Conservation (phyloP, 176 grass and related monocot species). For the Melocanna baccifera region DNA sequence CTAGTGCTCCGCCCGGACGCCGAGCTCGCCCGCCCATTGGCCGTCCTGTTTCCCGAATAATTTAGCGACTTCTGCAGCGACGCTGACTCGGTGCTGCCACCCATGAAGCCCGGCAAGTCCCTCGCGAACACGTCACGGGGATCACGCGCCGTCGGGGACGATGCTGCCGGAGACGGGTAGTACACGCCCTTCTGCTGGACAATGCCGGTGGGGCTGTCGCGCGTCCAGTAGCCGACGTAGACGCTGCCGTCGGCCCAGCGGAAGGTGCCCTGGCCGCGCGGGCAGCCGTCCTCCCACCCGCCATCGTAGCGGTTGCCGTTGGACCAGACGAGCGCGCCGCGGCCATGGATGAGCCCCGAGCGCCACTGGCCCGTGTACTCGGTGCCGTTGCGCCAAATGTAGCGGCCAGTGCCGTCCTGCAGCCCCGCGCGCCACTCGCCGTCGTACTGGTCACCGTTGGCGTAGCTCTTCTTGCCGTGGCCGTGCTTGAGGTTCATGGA, state of each 20-base stretch:
- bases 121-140: constrained; percentile 70
- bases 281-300: constrained; percentile 80
- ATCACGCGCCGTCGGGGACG: constrained; percentile 63
- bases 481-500: constrained; percentile 95
- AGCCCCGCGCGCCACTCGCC: constrained; percentile 77
- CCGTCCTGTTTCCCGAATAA: constrained; percentile 21
- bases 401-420: constrained; percentile 69
- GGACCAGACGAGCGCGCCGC: constrained; percentile 66
- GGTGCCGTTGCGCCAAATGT: constrained; percentile 85
- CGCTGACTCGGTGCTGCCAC: constrained; percentile 8
- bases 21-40: constrained; percentile 43
- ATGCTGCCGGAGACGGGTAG: constrained; percentile 63
- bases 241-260: constrained; percentile 79
- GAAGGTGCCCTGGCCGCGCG: constrained; percentile 72
- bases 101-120: constrained; percentile 53
- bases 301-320: constrained; percentile 82
- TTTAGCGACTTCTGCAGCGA: constrained; percentile 44
- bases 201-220: constrained; percentile 38
- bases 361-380: constrained; percentile 86
- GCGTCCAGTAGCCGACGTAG: constrained; percentile 74
- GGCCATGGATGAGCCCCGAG: constrained; percentile 65
- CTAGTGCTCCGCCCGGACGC: constrained; percentile 48
- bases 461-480: constrained; percentile 65
- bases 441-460: constrained; percentile 92
- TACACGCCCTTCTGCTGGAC: constrained; percentile 82